Evolutionary conservation across 73 alveolate species (phyloP), one percentile per base, ranked within the genome.

Genomic region (Tetrahymena elliotti): DNA sequence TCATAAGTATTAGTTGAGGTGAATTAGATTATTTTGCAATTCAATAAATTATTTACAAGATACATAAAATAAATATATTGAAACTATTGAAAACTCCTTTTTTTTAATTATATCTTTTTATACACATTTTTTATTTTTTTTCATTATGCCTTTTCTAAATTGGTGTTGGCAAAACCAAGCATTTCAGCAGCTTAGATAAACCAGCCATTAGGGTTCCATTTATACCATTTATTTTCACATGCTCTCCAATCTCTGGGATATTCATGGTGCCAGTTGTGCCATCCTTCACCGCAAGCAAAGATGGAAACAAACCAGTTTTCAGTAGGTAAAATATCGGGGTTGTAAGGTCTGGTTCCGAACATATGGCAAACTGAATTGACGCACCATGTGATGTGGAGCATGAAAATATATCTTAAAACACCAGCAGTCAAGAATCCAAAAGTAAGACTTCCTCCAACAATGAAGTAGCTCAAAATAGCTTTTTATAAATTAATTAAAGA

Each of bases 201-300:
- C 88, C 88, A 68, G 38, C 88, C 88, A 24, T 68, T 84, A 84
- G 93, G 93, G 33, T 84, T 84, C 54, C 52, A 84, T 16, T 37
- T 84, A 35, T 38, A 84, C 93, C 93, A 84, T 84, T 84, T 38
- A 16, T 84, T 84, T 84, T 38, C 54, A 20, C 82, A 84, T 27
- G 82, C 93, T 84, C 54, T 84, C 93, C 93, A 84, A 34, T 84
- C 93, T 84, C 54, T 84, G 20, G 95, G 95, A 47, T 41, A 53
- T 24, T 35, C 95, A 27, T 93, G 95, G 53, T 93, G 95, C 95
- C 95, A 93, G 35, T 93, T 93, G 94, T 93, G 95, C 95, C 95
- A 93, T 27, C 95, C 95, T 83, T 93, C 95, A 37, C 95, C 95
- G 31, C 38, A 6, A 39, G 95, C 52, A 40, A 38, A 36, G 35